A percentile compares a stretch with the other conserved stretches of the same genome.
phyloP scores from a whole-genome alignment of 2,329 filamentous ascomycete species.

The Fusarium pseudocircinatum region DNA sequence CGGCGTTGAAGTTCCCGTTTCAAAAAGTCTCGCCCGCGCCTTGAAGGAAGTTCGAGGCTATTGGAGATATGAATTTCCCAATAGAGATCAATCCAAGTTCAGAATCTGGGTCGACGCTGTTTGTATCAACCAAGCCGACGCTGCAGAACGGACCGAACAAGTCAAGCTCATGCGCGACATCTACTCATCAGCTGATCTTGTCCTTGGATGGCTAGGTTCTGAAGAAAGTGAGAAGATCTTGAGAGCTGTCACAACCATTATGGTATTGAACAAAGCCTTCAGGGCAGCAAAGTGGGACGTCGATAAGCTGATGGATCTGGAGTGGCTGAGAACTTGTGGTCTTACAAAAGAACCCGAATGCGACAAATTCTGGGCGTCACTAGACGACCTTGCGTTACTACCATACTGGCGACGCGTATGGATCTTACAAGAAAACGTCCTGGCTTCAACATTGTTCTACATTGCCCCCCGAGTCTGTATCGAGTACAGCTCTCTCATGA shows the following conservation, averaged over 20 bases:
- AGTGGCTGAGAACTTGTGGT: background rate
- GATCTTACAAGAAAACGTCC: background rate
- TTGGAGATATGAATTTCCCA: background rate
- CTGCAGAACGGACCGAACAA: conserved; percentile 2
- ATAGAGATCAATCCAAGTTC: background rate
- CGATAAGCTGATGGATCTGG: background rate
- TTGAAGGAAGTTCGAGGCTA: background rate
- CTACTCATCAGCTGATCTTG: background rate
- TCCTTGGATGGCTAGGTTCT: background rate
- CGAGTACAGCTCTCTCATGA: background rate
- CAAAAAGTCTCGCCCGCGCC: background rate
- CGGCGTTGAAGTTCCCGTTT: background rate
- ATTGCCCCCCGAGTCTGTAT: background rate
- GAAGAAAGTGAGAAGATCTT: background rate
- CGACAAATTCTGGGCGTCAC: background rate
- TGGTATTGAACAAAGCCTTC: background rate
- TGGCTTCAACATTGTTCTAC: background rate
- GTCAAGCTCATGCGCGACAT: conserved; percentile 14
- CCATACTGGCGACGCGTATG: background rate
- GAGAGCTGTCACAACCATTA: background rate
- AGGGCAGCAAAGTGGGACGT: background rate
- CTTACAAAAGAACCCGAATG: background rate
- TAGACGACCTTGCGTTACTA: background rate
- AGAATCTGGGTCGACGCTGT: conserved; percentile 7
- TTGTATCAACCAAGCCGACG: background rate